phyloP scores from a whole-genome alignment of 2,329 filamentous ascomycete species.

The Lithohypha guttulata region DNA sequence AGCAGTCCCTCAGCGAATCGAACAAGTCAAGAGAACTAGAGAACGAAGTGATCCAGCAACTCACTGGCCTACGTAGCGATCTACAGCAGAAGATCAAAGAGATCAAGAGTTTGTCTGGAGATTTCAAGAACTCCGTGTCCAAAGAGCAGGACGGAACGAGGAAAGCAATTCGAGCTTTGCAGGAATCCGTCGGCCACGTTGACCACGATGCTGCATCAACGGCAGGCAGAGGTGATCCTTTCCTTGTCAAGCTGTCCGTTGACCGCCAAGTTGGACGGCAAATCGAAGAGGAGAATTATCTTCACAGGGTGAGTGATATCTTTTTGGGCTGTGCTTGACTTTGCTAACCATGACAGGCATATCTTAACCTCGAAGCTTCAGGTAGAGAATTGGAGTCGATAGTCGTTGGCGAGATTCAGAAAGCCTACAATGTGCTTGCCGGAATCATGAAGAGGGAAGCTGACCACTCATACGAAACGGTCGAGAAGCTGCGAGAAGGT shows the following conservation, averaged over 20 bases:
- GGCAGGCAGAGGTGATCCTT: slow-evolving; percentile 83
- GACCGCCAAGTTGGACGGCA: slow-evolving; percentile 87
- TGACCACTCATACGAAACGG: slow-evolving; percentile 64
- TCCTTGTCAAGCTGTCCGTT: slow-evolving; percentile 71
- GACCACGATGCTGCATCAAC: slow-evolving; percentile 66
- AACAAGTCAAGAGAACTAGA: slow-evolving; percentile 87
- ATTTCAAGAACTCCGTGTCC: slow-evolving; percentile 94
- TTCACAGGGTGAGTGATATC: slow-evolving; percentile 64
- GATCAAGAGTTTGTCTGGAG: slow-evolving; percentile 83
- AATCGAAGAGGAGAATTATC: slow-evolving; percentile 92
- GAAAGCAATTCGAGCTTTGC: slow-evolving; percentile 66
- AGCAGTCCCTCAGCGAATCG: slow-evolving; percentile 64
- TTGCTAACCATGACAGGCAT: slow-evolving; percentile 51
- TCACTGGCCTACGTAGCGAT: slow-evolving; percentile 77
- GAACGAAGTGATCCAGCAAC: slow-evolving; percentile 75
- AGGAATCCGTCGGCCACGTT: slow-evolving; percentile 67
- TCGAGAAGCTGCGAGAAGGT: slow-evolving; percentile 71
- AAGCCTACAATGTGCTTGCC: slow-evolving; percentile 89
- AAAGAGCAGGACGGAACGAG: slow-evolving; percentile 84
- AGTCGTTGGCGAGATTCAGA: slow-evolving; percentile 93
- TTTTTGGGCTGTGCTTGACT: slow-evolving; percentile 2
- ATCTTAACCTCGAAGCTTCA: slow-evolving; percentile 85
- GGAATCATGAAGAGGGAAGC: slow-evolving; percentile 85
- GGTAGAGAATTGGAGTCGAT: slow-evolving; percentile 93
- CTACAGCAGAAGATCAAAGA: slow-evolving; percentile 96